Percentiles rank a stretch among this genome's conserved stretches.
Evolutionary conservation across 176 grass and related monocot species (phyloP).

Genomic region (Calamus simplicifolius): DNA sequence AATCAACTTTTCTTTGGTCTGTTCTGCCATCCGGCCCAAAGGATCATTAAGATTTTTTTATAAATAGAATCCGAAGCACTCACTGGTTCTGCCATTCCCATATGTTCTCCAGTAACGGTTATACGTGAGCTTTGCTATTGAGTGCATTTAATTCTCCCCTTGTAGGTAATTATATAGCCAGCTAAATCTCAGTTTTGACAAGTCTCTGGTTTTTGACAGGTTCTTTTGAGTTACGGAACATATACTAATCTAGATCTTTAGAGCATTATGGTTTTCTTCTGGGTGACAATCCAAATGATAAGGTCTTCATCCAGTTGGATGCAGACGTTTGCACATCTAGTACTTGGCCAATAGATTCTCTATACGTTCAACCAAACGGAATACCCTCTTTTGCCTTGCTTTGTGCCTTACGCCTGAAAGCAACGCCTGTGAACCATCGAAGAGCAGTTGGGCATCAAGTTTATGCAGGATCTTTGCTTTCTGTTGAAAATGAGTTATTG

Average conservation of each 20-base stretch:
- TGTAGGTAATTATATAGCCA: too few species aligned
- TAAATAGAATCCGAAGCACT: too few species aligned
- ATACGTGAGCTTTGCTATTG: too few species aligned
- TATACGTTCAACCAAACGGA: slow-evolving; percentile 76
- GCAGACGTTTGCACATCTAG: slow-evolving; percentile 36
- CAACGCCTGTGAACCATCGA: slow-evolving; percentile 31
- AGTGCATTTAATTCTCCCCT: too few species aligned
- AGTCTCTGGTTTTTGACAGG: slow-evolving; percentile 24
- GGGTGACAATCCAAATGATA: slow-evolving; percentile 72
- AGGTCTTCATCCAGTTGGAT: slow-evolving; percentile 68
- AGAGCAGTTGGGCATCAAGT: slow-evolving; percentile 40
- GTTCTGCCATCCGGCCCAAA: too few species aligned
- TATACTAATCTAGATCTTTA: slow-evolving; percentile 85
- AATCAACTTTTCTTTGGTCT: too few species aligned
- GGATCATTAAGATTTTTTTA: too few species aligned
- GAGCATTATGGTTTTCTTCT: slow-evolving; percentile 93
- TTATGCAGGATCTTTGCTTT: slow-evolving; percentile 58
- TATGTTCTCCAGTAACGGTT: too few species aligned
- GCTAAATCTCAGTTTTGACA: too few species aligned
- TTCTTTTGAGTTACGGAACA: slow-evolving; percentile 75
- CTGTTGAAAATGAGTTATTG: slow-evolving; percentile 62
- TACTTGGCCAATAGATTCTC: slow-evolving; percentile 48
- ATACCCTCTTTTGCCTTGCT: slow-evolving; percentile 65
- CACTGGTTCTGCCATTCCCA: too few species aligned
- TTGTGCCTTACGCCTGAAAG: slow-evolving; percentile 62